Evolutionary conservation across 2,329 filamentous ascomycete genomes (phyloP), one percentile per base, ranked within the genome.

Genomic region (Exserohilum turcica): DNA sequence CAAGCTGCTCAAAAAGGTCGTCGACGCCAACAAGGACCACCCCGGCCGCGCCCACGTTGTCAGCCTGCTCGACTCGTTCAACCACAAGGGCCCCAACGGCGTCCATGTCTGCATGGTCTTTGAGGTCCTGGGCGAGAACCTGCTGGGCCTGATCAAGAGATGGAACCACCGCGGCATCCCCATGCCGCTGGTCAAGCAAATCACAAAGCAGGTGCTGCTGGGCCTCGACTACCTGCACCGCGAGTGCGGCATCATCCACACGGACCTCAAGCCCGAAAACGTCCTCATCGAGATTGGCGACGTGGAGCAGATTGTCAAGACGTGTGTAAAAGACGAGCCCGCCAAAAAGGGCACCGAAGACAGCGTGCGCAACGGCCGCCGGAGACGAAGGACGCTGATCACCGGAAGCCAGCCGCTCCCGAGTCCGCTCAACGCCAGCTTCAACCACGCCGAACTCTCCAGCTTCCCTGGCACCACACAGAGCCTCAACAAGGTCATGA

Each of bases 61-160:
- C 74, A 96, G 92, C 75, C 82, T 99, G 33, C 84, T 97, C 65
- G 93, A 97, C 76, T 96, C 91, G 0, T 99, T 99, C 75, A 93
- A 97, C 74, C 94, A 97, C 79, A 95, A 95, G 76, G 94, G 94
- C 8, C 93, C 93, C 37, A 95, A 99, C 70, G 94, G 94, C 42
- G 89, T 91, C 45, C 94, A 99, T 72, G 92, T 97, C 54, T 99
- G 94, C 80, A 97, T 99, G 93, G 94, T 99, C 6, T 99, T 99
- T 68, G 94, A 99, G 76, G 94, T 99, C 3, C 78, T 99, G 51
- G 94, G 94, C 48, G 92, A 97, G 82, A 97, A 97, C 72, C 78
- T 97, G 60, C 79, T 97, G 47, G 93, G 94, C 21, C 78, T 99
- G 72, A 97, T 99, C 82, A 97, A 97, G 84, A 87, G 91, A 67